Evolutionary conservation across 257 asterid species (phyloP).

Genomic region (Phtheirospermum japonicum): DNA sequence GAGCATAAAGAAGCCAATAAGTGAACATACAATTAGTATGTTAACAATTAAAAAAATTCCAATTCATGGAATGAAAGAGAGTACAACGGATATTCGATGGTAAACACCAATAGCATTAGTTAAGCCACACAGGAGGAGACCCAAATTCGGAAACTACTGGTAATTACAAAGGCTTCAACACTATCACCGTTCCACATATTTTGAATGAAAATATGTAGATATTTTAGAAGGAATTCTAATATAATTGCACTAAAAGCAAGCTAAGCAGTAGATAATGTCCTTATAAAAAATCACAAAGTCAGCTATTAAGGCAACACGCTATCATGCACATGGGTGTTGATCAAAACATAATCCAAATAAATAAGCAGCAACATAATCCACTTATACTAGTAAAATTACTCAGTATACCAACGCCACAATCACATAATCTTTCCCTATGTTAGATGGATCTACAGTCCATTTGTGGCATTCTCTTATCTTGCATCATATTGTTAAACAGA

Average conservation of each 20-base stretch:
- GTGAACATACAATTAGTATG: too few relatives aligned
- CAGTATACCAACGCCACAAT: not conserved
- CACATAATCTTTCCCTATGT: not conserved
- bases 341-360: not conserved
- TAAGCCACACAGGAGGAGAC: too few relatives aligned
- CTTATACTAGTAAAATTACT: not conserved
- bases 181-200: too few relatives aligned
- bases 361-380: not conserved
- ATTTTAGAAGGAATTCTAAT: too few relatives aligned
- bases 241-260: not conserved
- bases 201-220: too few relatives aligned
- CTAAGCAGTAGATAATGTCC: not conserved
- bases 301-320: not conserved
- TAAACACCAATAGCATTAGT: too few relatives aligned
- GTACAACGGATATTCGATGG: too few relatives aligned
- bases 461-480: not conserved
- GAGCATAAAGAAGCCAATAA: too few relatives aligned
- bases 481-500: not conserved
- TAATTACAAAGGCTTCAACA: too few relatives aligned
- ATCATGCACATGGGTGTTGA: not conserved
- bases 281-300: not conserved
- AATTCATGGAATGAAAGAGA: too few relatives aligned
- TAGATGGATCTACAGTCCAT: not conserved
- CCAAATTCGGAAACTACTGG: too few relatives aligned
- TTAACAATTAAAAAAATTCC: too few relatives aligned